Conservation (phyloP, 1,284 basidiomycete genomes). For the Pseudozyma flocculosa region DNA sequence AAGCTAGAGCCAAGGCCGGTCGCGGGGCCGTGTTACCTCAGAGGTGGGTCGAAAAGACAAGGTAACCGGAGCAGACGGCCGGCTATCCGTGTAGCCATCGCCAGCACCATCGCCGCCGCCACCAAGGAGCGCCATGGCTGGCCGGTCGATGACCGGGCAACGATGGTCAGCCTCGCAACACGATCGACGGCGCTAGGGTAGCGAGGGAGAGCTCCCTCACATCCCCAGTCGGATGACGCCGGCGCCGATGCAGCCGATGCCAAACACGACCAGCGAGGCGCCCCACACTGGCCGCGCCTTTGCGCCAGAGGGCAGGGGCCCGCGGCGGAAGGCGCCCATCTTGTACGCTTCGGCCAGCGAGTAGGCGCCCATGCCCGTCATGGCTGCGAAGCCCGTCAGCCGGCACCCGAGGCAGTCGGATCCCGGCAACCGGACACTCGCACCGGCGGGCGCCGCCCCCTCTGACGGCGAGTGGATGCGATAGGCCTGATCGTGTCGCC, state of each 20-base stretch:
- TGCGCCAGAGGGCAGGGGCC: constrained; percentile 14
- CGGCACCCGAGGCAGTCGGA: constrained; percentile 48
- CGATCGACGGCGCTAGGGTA: too few relatives aligned
- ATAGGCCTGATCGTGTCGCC: constrained; percentile 5
- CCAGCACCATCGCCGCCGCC: too few relatives aligned
- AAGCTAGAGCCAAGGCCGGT: too few relatives aligned
- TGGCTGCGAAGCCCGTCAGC: constrained; percentile 49
- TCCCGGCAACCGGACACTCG: constrained; percentile 9
- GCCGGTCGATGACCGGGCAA: too few relatives aligned
- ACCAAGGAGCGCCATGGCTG: too few relatives aligned
- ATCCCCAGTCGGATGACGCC: constrained; percentile 30
- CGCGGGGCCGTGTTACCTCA: too few relatives aligned
- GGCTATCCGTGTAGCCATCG: too few relatives aligned
- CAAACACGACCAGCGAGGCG: constrained; percentile 28
- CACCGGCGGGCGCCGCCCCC: not conserved
- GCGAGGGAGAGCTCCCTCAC: too few relatives aligned
- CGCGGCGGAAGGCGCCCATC: constrained; percentile 33
- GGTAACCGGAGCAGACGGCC: too few relatives aligned
- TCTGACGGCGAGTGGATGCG: constrained; percentile 24
- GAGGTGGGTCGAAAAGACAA: too few relatives aligned
- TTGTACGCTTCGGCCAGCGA: constrained; percentile 48
- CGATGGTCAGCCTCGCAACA: too few relatives aligned
- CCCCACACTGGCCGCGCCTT: constrained; percentile 37
- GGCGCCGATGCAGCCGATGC: constrained; percentile 30
- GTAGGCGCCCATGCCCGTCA: constrained; percentile 40